phyloP scores from a whole-genome alignment of 2,329 filamentous ascomycete species.

The Dichotomopilus funicola region DNA sequence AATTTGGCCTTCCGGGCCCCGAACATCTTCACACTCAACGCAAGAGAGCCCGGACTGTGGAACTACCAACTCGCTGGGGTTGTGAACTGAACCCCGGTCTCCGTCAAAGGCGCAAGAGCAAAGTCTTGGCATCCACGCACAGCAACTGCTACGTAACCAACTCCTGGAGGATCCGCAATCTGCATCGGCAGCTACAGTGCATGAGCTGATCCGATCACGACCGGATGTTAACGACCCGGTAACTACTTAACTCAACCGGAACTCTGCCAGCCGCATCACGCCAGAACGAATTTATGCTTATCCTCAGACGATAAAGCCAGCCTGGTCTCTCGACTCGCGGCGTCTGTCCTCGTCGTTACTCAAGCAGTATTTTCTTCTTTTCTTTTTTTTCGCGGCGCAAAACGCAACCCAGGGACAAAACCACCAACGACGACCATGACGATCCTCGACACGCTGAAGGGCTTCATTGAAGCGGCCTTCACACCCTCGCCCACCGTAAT shows the following conservation, averaged over 20 bases:
- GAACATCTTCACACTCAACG: too few species aligned
- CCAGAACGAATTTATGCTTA: neutral
- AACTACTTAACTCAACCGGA: constrained; percentile 3
- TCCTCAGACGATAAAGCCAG: neutral
- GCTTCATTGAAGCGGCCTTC: constrained; percentile 47
- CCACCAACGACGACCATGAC: constrained; percentile 6
- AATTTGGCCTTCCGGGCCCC: too few species aligned
- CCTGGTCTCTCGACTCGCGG: neutral
- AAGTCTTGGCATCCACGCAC: neutral
- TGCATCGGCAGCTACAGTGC: constrained; percentile 9
- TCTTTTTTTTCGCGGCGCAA: neutral
- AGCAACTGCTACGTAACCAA: constrained; percentile 1
- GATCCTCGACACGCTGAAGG: constrained; percentile 18
- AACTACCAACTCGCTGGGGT: too few species aligned
- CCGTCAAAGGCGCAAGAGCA: too few species aligned
- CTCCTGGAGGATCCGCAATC: neutral
- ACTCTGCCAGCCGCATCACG: constrained; percentile 4
- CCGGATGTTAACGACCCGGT: constrained; percentile 21
- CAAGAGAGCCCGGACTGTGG: too few species aligned
- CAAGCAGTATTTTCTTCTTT: neutral
- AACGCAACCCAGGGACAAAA: neutral
- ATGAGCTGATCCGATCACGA: constrained; percentile 13
- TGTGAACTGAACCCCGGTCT: too few species aligned
- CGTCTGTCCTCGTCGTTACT: neutral
- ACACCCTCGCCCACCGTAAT: constrained; percentile 58